Evolutionary conservation across 1,284 basidiomycete species (phyloP), one percentile per base, ranked within the genome.

Genomic region (Rhodotorula sp.): DNA sequence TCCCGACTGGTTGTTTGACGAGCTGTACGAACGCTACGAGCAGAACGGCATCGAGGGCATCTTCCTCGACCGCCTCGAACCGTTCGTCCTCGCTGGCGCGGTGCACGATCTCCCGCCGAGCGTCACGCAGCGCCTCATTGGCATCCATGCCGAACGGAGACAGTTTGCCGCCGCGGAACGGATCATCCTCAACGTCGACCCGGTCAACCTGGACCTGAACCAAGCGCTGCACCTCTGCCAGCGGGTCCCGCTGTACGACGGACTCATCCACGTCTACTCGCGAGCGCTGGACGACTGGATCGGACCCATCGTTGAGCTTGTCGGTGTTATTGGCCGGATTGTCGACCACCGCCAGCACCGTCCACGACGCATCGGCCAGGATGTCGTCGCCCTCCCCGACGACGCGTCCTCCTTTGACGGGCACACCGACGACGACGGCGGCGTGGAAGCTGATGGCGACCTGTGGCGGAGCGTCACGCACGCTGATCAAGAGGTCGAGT

Each of bases 181-280:
- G 53, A 84, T 98, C 69, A 95, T 99, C 66, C 97, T 94, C 91
- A 93, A 96, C 79, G 92, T 98, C 70, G 91, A 97, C 76, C 93
- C 95, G 0, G 83, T 86, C 22, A 91, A 89, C 76, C 83, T 99
- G 68, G 96, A 99, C 79, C 89, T 98, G 80, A 91, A 98, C 79
- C 95, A 98, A 81, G 90, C 90, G 1, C 89, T 98, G 71, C 85
- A 82, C n/a, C 84, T 99, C 7, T 99, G 96, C 78, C 88, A 92
- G 78, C 85, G 84, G 65, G 87, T 93, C 77, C 84, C 85, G 44
- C 85, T 99, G 3, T 97, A 94, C 83, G 95, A 98, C 78, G 95
- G 95, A 0, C 85, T 99, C 70, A 90, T 95, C 71, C 95, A 97
- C 79, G 89, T 99, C 49, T 96, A 94, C 81, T 96, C 90, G 18